Evolutionary conservation across 106 monocot genomes (phyloP).

Genomic region (Narthecium ossifragum): DNA sequence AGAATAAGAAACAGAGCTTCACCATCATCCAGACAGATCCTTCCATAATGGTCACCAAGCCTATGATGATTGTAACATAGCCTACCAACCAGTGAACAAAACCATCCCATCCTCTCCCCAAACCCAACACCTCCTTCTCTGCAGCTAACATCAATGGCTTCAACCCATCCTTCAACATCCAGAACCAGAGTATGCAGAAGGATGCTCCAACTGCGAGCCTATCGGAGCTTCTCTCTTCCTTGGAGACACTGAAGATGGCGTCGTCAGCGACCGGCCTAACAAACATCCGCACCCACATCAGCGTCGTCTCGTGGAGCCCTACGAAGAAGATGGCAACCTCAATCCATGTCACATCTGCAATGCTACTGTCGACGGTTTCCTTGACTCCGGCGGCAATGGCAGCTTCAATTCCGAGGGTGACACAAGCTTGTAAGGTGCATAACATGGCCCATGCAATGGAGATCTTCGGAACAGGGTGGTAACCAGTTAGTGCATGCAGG

Average conservation of each 20-base stretch:
- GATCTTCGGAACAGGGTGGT: not conserved
- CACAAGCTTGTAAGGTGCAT: conserved; percentile 7
- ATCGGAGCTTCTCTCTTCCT: not conserved
- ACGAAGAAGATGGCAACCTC: not conserved
- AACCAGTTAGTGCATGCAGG: not conserved
- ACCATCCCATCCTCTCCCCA: not conserved
- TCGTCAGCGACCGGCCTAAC: conserved; percentile 7
- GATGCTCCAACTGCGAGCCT: not conserved
- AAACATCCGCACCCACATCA: conserved; percentile 3
- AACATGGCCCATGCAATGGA: not conserved
- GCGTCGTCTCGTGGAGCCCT: conserved; percentile 3
- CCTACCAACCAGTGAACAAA: conserved; percentile 5
- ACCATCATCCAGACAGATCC: not conserved
- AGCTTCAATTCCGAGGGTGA: conserved; percentile 1
- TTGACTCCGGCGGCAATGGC: not conserved
- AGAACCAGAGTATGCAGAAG: not conserved
- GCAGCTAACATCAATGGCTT: not conserved
- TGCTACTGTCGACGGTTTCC: too few relatives aligned
- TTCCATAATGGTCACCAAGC: not conserved
- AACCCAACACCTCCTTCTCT: not conserved
- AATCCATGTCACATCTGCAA: not conserved
- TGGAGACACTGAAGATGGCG: not conserved
- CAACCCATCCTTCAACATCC: not conserved
- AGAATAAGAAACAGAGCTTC: not conserved
- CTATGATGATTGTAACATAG: not conserved